Evolutionary conservation across 2,329 filamentous ascomycete species (phyloP).

Genomic region (Dryadomyces sulphureus): DNA sequence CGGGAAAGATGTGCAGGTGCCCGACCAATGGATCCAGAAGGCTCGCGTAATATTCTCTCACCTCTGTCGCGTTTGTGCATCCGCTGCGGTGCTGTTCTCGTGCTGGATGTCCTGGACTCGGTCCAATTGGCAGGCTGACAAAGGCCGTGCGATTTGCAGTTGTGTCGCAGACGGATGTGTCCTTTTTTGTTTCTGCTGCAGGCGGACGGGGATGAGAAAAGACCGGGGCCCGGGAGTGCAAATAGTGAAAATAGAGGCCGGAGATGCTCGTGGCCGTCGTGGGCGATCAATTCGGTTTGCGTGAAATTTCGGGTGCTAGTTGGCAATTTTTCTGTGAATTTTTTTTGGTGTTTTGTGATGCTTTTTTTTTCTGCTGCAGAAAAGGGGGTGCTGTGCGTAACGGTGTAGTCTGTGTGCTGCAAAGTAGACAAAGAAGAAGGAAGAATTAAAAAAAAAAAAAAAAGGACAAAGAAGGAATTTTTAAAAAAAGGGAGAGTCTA

Average conservation of each 20-base stretch:
- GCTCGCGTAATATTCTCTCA: neutral
- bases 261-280: neutral
- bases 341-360: no score
- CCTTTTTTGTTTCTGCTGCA: neutral
- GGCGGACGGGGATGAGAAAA: neutral
- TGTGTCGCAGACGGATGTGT: neutral
- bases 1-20: neutral
- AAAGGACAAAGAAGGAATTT: neutral
- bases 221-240: neutral
- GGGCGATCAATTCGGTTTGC: neutral
- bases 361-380: neutral
- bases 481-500: neutral
- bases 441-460: conserved; percentile 1
- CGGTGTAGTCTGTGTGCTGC: neutral
- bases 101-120: neutral
- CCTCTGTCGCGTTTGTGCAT: neutral
- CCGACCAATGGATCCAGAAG: neutral
- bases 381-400: neutral
- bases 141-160: neutral
- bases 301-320: neutral
- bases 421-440: neutral
- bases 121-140: neutral
- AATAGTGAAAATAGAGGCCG: neutral
- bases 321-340: no score
- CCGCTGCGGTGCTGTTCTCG: no score